Percentiles rank a stretch among this genome's conserved stretches.
Evolutionary conservation across 1,284 basidiomycete species (phyloP).

Genomic region (Irpex sp.): DNA sequence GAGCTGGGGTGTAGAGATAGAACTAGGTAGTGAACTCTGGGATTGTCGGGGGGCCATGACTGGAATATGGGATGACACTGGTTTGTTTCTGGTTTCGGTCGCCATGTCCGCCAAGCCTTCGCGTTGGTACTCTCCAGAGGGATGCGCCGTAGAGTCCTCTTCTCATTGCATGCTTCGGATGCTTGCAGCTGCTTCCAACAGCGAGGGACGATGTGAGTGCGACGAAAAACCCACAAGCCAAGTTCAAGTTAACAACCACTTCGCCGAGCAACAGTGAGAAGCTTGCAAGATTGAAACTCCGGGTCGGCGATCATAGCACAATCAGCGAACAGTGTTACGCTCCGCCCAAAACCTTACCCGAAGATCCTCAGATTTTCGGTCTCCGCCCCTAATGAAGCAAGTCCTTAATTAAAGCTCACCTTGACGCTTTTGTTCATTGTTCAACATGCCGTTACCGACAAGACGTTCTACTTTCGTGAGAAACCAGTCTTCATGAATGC

Average conservation of each 20-base stretch:
- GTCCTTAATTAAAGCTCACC: neutral
- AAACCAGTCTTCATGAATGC: too few relatives aligned
- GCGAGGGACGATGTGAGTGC: neutral
- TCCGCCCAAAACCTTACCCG: neutral
- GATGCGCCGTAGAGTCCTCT: neutral
- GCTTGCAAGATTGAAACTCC: neutral
- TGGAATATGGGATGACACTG: constrained; percentile 27
- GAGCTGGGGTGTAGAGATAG: constrained; percentile 25
- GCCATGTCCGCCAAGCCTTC: neutral
- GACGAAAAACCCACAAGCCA: neutral
- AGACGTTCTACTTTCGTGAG: too few relatives aligned
- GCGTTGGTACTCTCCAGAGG: neutral
- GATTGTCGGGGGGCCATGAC: constrained; percentile 26
- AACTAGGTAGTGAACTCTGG: constrained; percentile 22
- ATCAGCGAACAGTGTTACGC: neutral
- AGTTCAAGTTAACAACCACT: too few relatives aligned
- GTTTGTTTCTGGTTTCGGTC: constrained; percentile 5
- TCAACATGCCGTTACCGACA: too few relatives aligned
- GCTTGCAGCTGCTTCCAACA: neutral
- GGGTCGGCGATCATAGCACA: neutral
- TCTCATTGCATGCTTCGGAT: constrained; percentile 4
- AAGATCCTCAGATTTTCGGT: neutral
- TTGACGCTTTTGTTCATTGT: neutral
- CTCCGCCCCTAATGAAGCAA: neutral
- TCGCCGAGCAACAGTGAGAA: neutral